Evolutionary conservation across 2,329 filamentous ascomycete species (phyloP).

Genomic region (Cladosporium sp.): DNA sequence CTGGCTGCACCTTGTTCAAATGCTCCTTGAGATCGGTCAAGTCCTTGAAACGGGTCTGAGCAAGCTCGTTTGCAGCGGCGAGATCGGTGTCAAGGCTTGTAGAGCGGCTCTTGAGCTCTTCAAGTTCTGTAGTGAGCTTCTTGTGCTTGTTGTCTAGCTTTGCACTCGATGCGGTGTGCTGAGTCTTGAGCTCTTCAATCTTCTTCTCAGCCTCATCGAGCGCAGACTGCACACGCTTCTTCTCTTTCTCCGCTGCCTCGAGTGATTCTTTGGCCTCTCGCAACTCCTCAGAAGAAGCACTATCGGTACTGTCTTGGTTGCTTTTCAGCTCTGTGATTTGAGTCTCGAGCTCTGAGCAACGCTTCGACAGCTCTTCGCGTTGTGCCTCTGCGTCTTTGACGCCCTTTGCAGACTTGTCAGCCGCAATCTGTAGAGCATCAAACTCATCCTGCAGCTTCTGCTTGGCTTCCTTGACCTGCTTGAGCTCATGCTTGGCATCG

Average conservation of each 20-base stretch:
- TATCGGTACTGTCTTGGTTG: slow-evolving; percentile 17
- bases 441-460: slow-evolving; percentile 25
- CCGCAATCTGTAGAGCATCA: slow-evolving; percentile 23
- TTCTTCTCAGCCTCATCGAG: slow-evolving; percentile 69
- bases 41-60: slow-evolving; percentile 83
- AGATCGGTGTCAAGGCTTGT: slow-evolving; percentile 75
- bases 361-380: slow-evolving; percentile 20
- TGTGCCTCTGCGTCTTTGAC: slow-evolving; percentile 26
- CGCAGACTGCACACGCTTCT: slow-evolving; percentile 58
- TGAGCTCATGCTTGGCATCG: slow-evolving; percentile 29
- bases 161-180: slow-evolving; percentile 42
- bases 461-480: slow-evolving; percentile 24
- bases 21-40: slow-evolving; percentile 74
- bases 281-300: slow-evolving; percentile 55
- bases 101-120: slow-evolving; percentile 68
- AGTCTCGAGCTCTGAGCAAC: slow-evolving; percentile 51
- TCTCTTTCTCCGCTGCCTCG: slow-evolving; percentile 49
- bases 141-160: slow-evolving; percentile 51
- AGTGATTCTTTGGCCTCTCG: slow-evolving; percentile 35
- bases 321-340: slow-evolving; percentile 53
- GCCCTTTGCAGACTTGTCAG: slow-evolving; percentile 17
- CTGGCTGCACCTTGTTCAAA: slow-evolving; percentile 79
- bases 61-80: slow-evolving; percentile 78
- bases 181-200: slow-evolving; percentile 53
- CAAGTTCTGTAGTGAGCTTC: slow-evolving; percentile 60